Evolutionary conservation across 2,329 filamentous ascomycete genomes (phyloP), one percentile per base, ranked within the genome.

Genomic region (Nothophaeocryptopus gaeumannii): DNA sequence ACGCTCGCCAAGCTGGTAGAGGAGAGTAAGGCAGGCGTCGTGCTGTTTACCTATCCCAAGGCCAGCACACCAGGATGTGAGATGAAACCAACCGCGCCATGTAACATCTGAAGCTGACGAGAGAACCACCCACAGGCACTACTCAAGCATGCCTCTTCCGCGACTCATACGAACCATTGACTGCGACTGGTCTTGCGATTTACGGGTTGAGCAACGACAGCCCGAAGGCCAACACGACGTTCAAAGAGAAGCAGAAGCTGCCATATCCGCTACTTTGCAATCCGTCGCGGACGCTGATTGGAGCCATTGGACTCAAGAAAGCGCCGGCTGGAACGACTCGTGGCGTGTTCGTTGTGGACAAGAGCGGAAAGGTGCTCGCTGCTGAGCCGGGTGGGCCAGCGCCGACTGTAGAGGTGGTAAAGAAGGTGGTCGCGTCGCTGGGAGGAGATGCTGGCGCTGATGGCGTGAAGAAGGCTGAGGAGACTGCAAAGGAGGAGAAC

Each of bases 41-140:
- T 96, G 31, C 75, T 97, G 29, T 96, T 99, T 71, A 96, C 91
- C 30, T 97, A 97, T 67, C 93, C 93, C 51, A 95, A 88, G 74
- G 93, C 93, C 10, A 93, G 87, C 26, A 99, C 93, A 15, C 89
- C 89, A 33, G 92, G 92, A 56, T 97, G 92, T 96, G 83, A 81
- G 89, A 36, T 34, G 16, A 9, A 10, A 20, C 5, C 8, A 5
- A 46, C 16, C 30, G 20, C 13, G 34, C 32, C 29, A 14, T 8
- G 34, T 29, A 20, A 13, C 30, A 15, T 5, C 12, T 20, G 38
- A 41, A 33, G 14, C 45, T 48, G 45, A 48, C 45, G 31, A 38
- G 39, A 30, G 5, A 12, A 15, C 31, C 9, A 37, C 55, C 31
- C 9, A 37, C 55, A 96, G 91, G 92, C 78, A 97, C 90, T 49